These are phyloP conservation scores for Phyllosticta citrichinensis DNA, from an alignment of 2,329 filamentous ascomycete species.

Conservation along the genomic window DNA sequence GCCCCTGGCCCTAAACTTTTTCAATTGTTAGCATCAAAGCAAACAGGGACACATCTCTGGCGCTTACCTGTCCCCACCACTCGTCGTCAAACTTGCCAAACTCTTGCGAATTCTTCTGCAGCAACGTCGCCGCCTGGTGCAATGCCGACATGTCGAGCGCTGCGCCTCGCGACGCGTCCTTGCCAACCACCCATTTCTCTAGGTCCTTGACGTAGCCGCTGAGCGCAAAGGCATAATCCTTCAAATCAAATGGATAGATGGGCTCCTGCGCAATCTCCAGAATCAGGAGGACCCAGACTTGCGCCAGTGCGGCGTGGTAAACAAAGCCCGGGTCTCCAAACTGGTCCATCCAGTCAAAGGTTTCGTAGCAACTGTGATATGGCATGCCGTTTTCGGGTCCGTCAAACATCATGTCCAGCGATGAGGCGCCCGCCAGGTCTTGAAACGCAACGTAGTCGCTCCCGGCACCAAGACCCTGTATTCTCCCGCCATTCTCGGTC, in stretches of 20 bases:
- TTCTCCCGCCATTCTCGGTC: constrained; percentile 48
- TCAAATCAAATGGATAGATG: constrained; percentile 72
- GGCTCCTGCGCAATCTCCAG: constrained; percentile 76
- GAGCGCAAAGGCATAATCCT: constrained; percentile 59
- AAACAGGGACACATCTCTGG: constrained; percentile 49
- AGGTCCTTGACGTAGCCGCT: constrained; percentile 57
- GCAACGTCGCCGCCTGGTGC: constrained; percentile 50
- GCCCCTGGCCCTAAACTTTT: constrained; percentile 19
- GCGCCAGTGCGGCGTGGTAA: constrained; percentile 69
- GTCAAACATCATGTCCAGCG: constrained; percentile 72
- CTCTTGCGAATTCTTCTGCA: constrained; percentile 49
- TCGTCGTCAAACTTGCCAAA: constrained; percentile 68
- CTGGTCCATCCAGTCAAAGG: constrained; percentile 71
- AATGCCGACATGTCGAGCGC: constrained; percentile 49
- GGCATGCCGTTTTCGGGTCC: constrained; percentile 52
- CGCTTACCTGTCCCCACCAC: constrained; percentile 51
- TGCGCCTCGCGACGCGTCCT: constrained; percentile 19
- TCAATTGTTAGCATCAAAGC: constrained; percentile 18
- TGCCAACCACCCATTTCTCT: constrained; percentile 52
- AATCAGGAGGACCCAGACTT: constrained; percentile 72
- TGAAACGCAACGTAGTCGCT: constrained; percentile 89
- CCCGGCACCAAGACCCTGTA: constrained; percentile 61
- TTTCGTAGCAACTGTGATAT: constrained; percentile 80
- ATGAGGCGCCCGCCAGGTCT: constrained; percentile 79
- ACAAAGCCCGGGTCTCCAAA: constrained; percentile 73